Percentiles rank a stretch among this genome's conserved stretches.
Evolutionary conservation across 345 rosid genomes (phyloP).

Genomic region (Noccaea bulbosa): DNA sequence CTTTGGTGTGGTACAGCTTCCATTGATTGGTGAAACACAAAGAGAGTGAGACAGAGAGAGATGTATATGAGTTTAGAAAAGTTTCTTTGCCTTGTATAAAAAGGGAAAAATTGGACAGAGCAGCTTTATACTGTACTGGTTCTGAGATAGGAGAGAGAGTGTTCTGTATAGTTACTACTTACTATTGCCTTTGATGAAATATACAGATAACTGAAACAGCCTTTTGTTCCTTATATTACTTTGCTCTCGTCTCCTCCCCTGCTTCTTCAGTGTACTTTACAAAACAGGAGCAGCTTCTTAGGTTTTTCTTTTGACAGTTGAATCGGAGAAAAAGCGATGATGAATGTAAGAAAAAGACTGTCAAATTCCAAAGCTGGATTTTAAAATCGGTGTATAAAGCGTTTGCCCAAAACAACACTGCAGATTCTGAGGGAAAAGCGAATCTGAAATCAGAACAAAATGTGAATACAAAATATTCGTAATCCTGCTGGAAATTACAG

Average conservation of each 20-base stretch:
- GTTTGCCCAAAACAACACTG: slow-evolving; percentile 1
- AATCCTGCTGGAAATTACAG: slow-evolving; percentile 34
- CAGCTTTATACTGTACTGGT: slow-evolving; percentile 1
- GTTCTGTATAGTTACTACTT: slow-evolving; percentile 6
- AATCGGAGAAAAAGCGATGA: no score
- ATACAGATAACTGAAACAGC: slow-evolving; percentile 17
- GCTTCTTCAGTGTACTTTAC: not conserved
- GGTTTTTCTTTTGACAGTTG: not conserved
- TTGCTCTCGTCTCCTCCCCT: not conserved
- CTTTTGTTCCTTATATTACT: not conserved
- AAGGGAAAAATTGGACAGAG: not conserved
- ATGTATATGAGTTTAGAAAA: slow-evolving; percentile 21
- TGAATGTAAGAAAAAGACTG: no score
- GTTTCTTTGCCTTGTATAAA: slow-evolving; percentile 16
- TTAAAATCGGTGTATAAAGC: not conserved
- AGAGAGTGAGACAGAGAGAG: not conserved
- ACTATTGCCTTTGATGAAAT: slow-evolving; percentile 5
- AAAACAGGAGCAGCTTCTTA: not conserved
- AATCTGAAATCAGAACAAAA: slow-evolving; percentile 9
- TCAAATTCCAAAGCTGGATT: no score
- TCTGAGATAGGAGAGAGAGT: slow-evolving; percentile 17
- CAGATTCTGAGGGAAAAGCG: not conserved
- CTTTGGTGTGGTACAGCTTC: slow-evolving; percentile 6
- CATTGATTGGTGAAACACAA: slow-evolving; percentile 18
- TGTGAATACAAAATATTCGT: slow-evolving; percentile 13